Evolutionary conservation across 225 moss, liverwort and hornwort species (phyloP).

Genomic region (Ulota crispa): DNA sequence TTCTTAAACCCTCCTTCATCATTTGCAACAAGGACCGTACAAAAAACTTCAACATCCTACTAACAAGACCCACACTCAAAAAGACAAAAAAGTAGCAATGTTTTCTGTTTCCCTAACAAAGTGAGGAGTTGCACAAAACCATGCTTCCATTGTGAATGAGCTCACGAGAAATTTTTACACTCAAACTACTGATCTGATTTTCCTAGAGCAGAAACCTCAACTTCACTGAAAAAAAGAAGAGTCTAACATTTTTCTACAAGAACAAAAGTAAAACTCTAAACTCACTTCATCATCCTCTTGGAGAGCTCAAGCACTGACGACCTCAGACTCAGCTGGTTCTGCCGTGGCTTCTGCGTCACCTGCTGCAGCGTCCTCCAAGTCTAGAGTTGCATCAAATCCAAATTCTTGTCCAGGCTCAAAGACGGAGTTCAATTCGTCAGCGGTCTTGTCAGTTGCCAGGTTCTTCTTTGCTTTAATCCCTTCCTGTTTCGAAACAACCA

Average conservation of each 20-base stretch:
- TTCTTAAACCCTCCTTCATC: neutral
- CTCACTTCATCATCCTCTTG: neutral
- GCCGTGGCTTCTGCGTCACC: conserved; percentile 28
- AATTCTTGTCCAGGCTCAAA: conserved; percentile 83
- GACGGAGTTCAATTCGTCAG: conserved; percentile 53
- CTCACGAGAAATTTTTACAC: conserved; percentile 1
- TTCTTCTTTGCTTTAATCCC: conserved; percentile 71
- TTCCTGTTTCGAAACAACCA: conserved; percentile 52
- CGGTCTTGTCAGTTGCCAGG: conserved; percentile 67
- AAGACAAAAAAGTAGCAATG: neutral
- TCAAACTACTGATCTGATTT: neutral
- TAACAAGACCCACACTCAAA: neutral
- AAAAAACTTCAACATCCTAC: neutral
- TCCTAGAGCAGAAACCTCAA: neutral
- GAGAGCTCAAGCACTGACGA: conserved; percentile 31
- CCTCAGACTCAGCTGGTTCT: conserved; percentile 50
- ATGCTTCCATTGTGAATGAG: neutral
- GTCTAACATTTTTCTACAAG: conserved; percentile 14
- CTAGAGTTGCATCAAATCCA: conserved; percentile 77
- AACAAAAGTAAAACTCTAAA: neutral
- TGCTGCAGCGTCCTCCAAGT: conserved; percentile 56
- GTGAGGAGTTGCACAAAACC: neutral
- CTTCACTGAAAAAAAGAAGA: neutral
- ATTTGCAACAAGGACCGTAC: neutral
- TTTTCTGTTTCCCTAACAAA: neutral